A percentile compares a stretch with the other conserved stretches of the same genome.
These are phyloP conservation scores for Sclerotinia subarctica DNA, from an alignment of 2,329 filamentous ascomycete species.

Conservation along the genomic window DNA sequence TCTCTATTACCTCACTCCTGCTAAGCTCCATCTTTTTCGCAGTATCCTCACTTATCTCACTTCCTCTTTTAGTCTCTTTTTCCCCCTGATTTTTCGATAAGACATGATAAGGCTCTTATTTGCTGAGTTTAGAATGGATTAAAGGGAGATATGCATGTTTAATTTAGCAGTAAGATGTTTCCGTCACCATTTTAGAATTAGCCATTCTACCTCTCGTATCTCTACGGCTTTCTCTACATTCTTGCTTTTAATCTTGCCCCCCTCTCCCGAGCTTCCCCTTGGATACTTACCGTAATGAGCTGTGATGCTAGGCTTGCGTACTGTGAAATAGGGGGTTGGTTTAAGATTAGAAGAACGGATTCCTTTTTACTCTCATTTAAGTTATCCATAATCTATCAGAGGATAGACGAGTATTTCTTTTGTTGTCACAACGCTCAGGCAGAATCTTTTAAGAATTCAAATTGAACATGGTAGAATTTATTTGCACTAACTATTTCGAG, in stretches of 20 bases:
- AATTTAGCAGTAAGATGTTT: neutral
- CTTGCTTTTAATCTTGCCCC: fast-evolving
- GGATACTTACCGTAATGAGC: neutral
- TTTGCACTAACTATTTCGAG: neutral
- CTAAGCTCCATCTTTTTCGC: neutral
- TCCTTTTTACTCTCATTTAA: neutral
- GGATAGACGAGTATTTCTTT: fast-evolving
- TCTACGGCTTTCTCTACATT: neutral
- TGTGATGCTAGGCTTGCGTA: fast-evolving
- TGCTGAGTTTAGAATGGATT: neutral
- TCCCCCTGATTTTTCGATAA: neutral
- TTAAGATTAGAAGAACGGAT: neutral
- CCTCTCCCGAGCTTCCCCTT: too few relatives aligned
- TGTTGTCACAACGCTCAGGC: neutral
- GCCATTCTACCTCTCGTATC: too few relatives aligned
- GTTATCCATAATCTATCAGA: neutral
- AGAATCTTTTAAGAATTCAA: neutral
- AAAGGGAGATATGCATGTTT: neutral
- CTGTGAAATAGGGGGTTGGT: too few relatives aligned
- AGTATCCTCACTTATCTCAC: neutral
- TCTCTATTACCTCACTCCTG: neutral
- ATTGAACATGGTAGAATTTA: neutral
- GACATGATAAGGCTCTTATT: neutral
- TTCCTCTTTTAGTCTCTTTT: neutral
- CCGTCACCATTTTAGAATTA: neutral